Conservation (phyloP, 2,329 filamentous ascomycete species). For the Aspergillus proliferans region DNA sequence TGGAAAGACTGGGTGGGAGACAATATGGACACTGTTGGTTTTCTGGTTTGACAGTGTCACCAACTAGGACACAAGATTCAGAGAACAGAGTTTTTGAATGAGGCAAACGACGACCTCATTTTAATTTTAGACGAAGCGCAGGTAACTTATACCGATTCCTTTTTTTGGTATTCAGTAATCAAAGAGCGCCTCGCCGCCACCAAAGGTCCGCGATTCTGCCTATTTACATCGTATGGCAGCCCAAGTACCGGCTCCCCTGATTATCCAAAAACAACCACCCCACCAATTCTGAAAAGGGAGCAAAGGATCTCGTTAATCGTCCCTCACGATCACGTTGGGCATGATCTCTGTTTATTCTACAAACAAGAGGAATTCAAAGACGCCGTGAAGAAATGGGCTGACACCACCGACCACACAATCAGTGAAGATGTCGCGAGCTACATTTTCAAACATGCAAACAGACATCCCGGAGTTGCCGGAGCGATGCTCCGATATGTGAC, state of each 20-base stretch:
- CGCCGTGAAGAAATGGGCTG: slow-evolving; percentile 1
- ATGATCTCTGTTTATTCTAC: slow-evolving; percentile 4
- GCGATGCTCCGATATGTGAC: neutral
- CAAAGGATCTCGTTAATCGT: slow-evolving; percentile 5
- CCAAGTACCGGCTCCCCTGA: neutral
- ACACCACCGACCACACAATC: neutral
- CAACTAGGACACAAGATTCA: neutral
- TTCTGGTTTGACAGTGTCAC: neutral
- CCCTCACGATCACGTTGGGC: neutral
- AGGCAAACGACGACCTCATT: slow-evolving; percentile 3
- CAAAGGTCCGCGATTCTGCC: slow-evolving; percentile 4
- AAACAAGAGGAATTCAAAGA: slow-evolving; percentile 5
- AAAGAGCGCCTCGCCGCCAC: slow-evolving; percentile 1
- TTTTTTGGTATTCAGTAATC: slow-evolving; percentile 5
- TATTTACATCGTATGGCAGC: slow-evolving; percentile 8
- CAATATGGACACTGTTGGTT: neutral
- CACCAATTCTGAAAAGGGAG: slow-evolving; percentile 1
- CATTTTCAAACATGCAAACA: slow-evolving; percentile 4
- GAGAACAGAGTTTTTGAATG: neutral
- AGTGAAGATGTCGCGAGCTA: neutral
- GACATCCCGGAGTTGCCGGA: slow-evolving; percentile 5
- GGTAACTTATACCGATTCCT: slow-evolving; percentile 3
- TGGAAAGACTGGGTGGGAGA: neutral
- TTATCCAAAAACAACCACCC: neutral
- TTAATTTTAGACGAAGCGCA: slow-evolving; percentile 9